phyloP scores from a whole-genome alignment of 108 stramenopile genomes.

The Discostella stelligeroides region DNA sequence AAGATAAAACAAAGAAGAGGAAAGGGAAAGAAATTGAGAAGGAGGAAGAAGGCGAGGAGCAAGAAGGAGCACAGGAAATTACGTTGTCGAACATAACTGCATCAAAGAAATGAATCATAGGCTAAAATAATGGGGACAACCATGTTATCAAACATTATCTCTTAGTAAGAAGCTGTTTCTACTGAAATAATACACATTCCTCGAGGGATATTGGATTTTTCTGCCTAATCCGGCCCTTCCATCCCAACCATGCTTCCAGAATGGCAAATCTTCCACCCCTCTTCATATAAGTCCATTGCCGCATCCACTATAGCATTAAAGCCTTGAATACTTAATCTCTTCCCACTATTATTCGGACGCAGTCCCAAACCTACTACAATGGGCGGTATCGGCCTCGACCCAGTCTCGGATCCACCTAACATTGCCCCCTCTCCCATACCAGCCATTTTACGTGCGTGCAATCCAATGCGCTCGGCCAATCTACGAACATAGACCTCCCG shows the following conservation, averaged over 20 bases:
- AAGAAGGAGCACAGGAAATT: neutral
- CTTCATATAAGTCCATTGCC: conserved; percentile 32
- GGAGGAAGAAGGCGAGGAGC: no score
- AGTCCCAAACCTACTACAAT: conserved; percentile 41
- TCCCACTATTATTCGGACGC: conserved; percentile 17
- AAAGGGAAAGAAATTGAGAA: conserved; percentile 18
- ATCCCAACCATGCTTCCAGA: conserved; percentile 23
- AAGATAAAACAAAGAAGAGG: conserved; percentile 25
- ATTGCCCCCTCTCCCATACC: conserved; percentile 31
- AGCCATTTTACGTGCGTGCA: conserved; percentile 22
- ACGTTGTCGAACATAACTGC: neutral
- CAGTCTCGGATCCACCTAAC: conserved; percentile 35
- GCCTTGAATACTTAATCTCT: conserved; percentile 19
- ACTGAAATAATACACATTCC: no score
- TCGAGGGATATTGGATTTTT: no score
- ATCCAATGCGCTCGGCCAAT: conserved; percentile 36
- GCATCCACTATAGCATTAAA: conserved; percentile 28
- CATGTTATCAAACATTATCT: no score
- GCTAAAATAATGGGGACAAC: no score
- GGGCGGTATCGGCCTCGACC: conserved; percentile 28
- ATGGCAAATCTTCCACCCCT: conserved; percentile 21
- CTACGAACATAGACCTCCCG: conserved; percentile 40
- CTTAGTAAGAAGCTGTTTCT: no score
- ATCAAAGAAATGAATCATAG: neutral
- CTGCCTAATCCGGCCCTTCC: conserved; percentile 43